phyloP scores from a whole-genome alignment of 148 eudicot species.

The Rheum nobile region DNA sequence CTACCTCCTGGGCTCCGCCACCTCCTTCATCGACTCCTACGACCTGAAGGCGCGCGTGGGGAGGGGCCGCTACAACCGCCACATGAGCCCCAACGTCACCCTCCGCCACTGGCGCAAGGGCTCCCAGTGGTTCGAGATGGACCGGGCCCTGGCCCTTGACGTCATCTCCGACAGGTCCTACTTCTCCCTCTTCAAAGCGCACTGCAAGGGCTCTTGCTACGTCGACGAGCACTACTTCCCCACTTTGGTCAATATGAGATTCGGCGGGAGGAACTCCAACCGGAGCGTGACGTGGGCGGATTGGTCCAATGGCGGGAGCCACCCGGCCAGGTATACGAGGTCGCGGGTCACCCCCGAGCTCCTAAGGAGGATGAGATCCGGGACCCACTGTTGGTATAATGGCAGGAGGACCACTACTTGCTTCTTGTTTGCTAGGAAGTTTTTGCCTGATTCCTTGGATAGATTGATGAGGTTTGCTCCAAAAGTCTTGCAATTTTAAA shows the following conservation, averaged over 20 bases:
- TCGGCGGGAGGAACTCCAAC: slow-evolving; percentile 17
- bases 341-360: slow-evolving; percentile 17
- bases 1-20: slow-evolving; percentile 54
- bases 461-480: slow-evolving; percentile 20
- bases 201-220: slow-evolving; percentile 59
- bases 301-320: slow-evolving; percentile 32
- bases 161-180: slow-evolving; percentile 43
- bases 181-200: slow-evolving; percentile 36
- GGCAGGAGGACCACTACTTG: slow-evolving; percentile 23
- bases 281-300: slow-evolving; percentile 41
- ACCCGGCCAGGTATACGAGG: slow-evolving; percentile 25
- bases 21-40: slow-evolving; percentile 40
- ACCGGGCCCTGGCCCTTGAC: slow-evolving; percentile 39
- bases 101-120: slow-evolving; percentile 79
- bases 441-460: slow-evolving; percentile 22
- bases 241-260: slow-evolving; percentile 41
- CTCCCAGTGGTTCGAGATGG: slow-evolving; percentile 86
- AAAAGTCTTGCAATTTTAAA: slow-evolving; percentile 14
- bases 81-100: slow-evolving; percentile 42
- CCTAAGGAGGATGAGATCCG: slow-evolving; percentile 19
- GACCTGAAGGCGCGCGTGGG: slow-evolving; percentile 44
- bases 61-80: slow-evolving; percentile 69
- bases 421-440: slow-evolving; percentile 33
- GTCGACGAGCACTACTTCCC: slow-evolving; percentile 89
- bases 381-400: slow-evolving; percentile 20